Evolutionary conservation across 371 early-diverging fungal genomes (phyloP).

Genomic region (Actinomortierella wolfii): DNA sequence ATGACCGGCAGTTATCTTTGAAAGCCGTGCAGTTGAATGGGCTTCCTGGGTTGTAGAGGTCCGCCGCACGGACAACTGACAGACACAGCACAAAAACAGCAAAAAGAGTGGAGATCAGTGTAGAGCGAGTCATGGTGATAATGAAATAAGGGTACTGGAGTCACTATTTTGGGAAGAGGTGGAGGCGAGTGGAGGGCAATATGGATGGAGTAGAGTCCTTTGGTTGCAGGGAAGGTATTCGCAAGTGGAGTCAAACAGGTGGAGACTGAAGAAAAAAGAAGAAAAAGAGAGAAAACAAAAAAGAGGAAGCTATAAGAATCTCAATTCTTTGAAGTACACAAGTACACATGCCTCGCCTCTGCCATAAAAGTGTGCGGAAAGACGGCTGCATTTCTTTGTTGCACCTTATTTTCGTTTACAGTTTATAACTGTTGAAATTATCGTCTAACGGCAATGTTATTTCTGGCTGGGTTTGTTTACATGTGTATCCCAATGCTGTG

Average conservation of each 20-base stretch:
- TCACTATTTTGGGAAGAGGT: background rate
- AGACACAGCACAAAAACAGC: constrained; percentile 5
- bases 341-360: background rate
- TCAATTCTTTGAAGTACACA: too few species aligned
- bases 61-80: constrained; percentile 29
- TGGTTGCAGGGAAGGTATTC: background rate
- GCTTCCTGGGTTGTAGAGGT: constrained; percentile 17
- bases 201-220: background rate
- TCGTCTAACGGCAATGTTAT: too few species aligned
- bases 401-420: too few species aligned
- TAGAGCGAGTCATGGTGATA: background rate
- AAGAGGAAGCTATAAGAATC: background rate
- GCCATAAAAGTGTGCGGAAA: background rate
- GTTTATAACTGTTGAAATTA: too few species aligned
- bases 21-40: constrained; percentile 38
- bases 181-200: constrained; percentile 6
- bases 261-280: background rate
- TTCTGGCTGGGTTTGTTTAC: too few species aligned
- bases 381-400: too few species aligned
- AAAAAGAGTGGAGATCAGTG: background rate
- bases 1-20: constrained; percentile 1
- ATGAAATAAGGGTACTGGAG: background rate
- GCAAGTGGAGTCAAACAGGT: background rate
- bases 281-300: background rate
- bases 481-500: too few species aligned